phyloP scores from a whole-genome alignment of 192 early-diverging fungal genomes.

The Rhizophagus clarus region DNA sequence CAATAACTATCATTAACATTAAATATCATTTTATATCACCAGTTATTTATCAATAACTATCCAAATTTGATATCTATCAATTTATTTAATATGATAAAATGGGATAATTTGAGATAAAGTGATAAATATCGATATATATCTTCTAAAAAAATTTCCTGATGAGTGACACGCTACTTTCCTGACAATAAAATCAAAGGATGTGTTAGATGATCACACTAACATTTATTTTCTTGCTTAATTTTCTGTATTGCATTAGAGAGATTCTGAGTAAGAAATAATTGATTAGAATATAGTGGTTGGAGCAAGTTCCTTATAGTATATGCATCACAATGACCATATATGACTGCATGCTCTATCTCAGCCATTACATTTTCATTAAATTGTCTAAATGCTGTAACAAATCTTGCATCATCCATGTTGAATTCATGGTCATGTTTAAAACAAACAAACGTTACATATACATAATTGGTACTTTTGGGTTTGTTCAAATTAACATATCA shows the following conservation, averaged over 20 bases:
- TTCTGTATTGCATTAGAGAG: conserved; percentile 7
- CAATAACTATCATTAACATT: no score
- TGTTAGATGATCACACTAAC: no score
- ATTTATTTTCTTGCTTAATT: background rate
- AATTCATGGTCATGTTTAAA: background rate
- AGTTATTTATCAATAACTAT: no score
- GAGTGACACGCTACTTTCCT: no score
- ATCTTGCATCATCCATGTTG: background rate
- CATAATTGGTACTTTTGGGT: background rate
- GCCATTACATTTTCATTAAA: background rate
- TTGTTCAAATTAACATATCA: background rate
- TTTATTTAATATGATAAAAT: no score
- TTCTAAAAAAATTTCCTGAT: no score
- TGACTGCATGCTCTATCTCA: background rate
- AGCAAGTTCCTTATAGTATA: background rate
- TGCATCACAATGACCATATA: background rate
- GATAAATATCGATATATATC: no score
- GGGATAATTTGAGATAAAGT: no score
- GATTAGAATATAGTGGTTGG: background rate
- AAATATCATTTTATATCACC: no score
- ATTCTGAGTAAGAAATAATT: conserved; percentile 7
- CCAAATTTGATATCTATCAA: no score
- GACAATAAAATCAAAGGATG: no score
- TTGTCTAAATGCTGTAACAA: background rate
- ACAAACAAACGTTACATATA: background rate